Evolutionary conservation across 1,139 yeast genomes (phyloP).

Genomic region (Pichia sp.): DNA sequence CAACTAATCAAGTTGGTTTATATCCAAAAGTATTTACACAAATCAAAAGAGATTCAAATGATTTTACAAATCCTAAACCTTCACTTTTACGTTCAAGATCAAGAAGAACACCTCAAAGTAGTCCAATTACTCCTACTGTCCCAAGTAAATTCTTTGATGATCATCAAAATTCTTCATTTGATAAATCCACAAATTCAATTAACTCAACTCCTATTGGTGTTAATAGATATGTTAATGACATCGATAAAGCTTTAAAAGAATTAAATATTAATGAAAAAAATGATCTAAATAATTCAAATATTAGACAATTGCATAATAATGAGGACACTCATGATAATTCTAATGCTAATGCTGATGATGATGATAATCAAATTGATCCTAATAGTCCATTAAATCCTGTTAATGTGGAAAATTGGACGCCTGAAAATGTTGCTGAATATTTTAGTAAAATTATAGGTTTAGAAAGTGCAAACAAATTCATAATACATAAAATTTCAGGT

Average conservation of each 20-base stretch:
- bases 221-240: constrained; percentile 61
- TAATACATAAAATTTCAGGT: constrained; percentile 86
- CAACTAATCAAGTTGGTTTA: constrained; percentile 70
- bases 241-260: constrained; percentile 79
- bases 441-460: constrained; percentile 65
- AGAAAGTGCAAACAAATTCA: constrained; percentile 69
- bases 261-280: constrained; percentile 33
- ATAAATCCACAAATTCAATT: background rate
- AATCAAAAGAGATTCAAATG: constrained; percentile 5
- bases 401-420: constrained; percentile 67
- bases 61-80: constrained; percentile 16
- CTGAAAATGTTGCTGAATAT: constrained; percentile 76
- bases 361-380: too few species aligned
- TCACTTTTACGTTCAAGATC: constrained; percentile 51
- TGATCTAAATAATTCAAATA: too few species aligned
- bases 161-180: constrained; percentile 4
- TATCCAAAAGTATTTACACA: constrained; percentile 86
- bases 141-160: constrained; percentile 10
- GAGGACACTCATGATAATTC: too few species aligned
- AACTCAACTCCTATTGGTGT: constrained; percentile 7
- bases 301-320: too few species aligned
- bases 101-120: constrained; percentile 38
- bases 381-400: constrained; percentile 29
- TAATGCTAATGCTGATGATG: too few species aligned
- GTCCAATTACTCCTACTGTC: constrained; percentile 23